Percentiles rank a stretch among this genome's conserved stretches.
These are phyloP conservation scores for Wickerhamiella sergipiensis DNA, from an alignment of 805 yeast genomes.

Conservation along the genomic window DNA sequence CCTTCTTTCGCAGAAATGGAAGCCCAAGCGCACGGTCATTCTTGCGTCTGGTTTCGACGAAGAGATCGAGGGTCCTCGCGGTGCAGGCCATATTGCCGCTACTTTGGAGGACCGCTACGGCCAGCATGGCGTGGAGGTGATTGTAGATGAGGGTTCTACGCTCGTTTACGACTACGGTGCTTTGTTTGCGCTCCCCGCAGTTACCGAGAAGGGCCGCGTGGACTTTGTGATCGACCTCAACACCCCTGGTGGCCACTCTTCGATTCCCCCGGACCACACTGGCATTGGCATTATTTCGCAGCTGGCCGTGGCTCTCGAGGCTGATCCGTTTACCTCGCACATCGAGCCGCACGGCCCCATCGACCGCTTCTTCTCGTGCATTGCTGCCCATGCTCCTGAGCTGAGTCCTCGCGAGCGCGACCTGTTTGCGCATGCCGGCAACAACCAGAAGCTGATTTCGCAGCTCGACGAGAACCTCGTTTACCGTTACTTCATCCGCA, in stretches of 20 bases:
- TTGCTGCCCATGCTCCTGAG: conserved; percentile 35
- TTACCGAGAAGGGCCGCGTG: conserved; percentile 51
- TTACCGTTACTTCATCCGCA: conserved; percentile 34
- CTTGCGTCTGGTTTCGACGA: conserved; percentile 65
- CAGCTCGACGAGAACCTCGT: conserved; percentile 9
- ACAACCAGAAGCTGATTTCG: conserved; percentile 3
- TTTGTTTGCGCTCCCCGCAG: conserved; percentile 40
- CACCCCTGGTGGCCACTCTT: conserved; percentile 71
- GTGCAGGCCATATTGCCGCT: conserved; percentile 41
- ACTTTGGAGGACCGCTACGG: conserved; percentile 46
- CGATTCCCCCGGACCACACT: conserved; percentile 70
- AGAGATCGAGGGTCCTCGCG: conserved; percentile 49
- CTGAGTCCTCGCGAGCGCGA: conserved; percentile 18
- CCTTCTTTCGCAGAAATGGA: conserved; percentile 34
- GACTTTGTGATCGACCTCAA: conserved; percentile 36
- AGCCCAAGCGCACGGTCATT: conserved; percentile 44
- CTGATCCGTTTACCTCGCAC: conserved; percentile 36
- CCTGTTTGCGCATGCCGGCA: not conserved
- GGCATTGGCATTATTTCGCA: conserved; percentile 62
- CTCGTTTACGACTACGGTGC: conserved; percentile 31
- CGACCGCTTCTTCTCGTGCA: conserved; percentile 43
- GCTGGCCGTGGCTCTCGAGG: conserved; percentile 43
- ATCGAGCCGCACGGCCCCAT: conserved; percentile 45
- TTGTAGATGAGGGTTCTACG: conserved; percentile 59
- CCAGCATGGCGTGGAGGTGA: conserved; percentile 39